Conservation (phyloP, 2,329 filamentous ascomycete species). For the Trichoderma semiorbis region DNA sequence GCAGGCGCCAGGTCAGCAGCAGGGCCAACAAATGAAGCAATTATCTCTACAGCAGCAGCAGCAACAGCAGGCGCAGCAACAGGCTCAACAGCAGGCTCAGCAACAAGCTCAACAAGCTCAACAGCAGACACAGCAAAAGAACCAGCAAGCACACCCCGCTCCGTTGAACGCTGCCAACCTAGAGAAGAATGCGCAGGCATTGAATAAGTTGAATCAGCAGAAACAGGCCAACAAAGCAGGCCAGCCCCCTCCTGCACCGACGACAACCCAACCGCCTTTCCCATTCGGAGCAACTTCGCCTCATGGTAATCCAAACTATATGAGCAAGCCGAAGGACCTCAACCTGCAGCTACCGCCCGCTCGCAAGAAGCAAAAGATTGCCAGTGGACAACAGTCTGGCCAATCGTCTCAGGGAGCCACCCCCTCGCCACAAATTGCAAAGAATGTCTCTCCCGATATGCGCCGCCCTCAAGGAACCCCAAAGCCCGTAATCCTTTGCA, state of each 20-base stretch:
- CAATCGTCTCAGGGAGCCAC: constrained; percentile 40
- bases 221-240: constrained; percentile 43
- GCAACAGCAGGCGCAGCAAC: constrained; percentile 25
- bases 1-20: constrained; percentile 12
- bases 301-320: constrained; percentile 57
- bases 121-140: constrained; percentile 25
- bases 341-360: constrained; percentile 54
- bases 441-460: constrained; percentile 46
- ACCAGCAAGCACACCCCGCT: constrained; percentile 25
- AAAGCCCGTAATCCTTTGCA: constrained; percentile 48
- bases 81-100: constrained; percentile 23
- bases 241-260: constrained; percentile 55
- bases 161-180: constrained; percentile 47
- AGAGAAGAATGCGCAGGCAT: constrained; percentile 49
- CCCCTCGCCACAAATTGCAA: constrained; percentile 47
- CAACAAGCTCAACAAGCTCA: constrained; percentile 25
- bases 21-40: neutral
- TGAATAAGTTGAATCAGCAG: constrained; percentile 43
- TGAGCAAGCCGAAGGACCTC: constrained; percentile 49
- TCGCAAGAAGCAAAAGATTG: constrained; percentile 56
- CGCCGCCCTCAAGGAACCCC: constrained; percentile 35
- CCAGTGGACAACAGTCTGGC: constrained; percentile 33
- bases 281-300: constrained; percentile 54
- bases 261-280: constrained; percentile 55
- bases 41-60: constrained; percentile 19